phyloP scores from a whole-genome alignment of 108 stramenopile genomes.

The Skeletonema grethae region DNA sequence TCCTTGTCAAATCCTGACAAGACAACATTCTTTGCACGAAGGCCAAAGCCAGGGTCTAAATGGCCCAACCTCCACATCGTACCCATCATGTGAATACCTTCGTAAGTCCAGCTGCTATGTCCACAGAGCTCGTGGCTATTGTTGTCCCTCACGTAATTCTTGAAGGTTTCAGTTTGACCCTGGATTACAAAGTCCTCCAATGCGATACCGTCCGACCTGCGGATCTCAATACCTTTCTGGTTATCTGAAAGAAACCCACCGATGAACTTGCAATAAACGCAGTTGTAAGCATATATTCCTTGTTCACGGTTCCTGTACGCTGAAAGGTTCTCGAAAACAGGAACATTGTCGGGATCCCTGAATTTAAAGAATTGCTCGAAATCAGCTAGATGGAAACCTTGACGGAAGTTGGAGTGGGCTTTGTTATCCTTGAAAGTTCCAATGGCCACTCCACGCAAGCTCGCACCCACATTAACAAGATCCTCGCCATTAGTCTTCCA shows the following conservation, averaged over 20 bases:
- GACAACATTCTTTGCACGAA: slow-evolving; percentile 29
- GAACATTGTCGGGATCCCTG: slow-evolving; percentile 24
- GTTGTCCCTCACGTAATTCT: slow-evolving; percentile 22
- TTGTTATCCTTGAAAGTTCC: slow-evolving; percentile 40
- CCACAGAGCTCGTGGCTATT: slow-evolving; percentile 25
- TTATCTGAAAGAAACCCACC: slow-evolving; percentile 41
- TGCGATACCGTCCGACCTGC: slow-evolving; percentile 10
- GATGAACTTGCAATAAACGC: slow-evolving; percentile 24
- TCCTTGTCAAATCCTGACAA: slow-evolving; percentile 47
- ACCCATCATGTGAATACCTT: slow-evolving; percentile 37
- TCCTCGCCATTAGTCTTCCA: slow-evolving; percentile 20
- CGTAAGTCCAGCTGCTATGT: slow-evolving; percentile 20
- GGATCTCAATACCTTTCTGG: slow-evolving; percentile 28
- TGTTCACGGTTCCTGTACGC: slow-evolving; percentile 40
- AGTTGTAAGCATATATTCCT: slow-evolving; percentile 32
- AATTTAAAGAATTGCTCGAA: slow-evolving; percentile 38
- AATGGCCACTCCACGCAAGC: slow-evolving; percentile 22
- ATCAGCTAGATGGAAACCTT: slow-evolving; percentile 29
- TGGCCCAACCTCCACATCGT: slow-evolving; percentile 11
- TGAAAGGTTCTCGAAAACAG: slow-evolving; percentile 30
- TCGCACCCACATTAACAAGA: slow-evolving; percentile 8
- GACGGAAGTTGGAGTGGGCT: slow-evolving; percentile 35
- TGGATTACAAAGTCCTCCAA: slow-evolving; percentile 14
- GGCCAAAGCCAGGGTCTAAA: slow-evolving; percentile 13
- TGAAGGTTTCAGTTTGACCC: slow-evolving; percentile 18